phyloP scores from a whole-genome alignment of 148 eudicot genomes.

The Vaccinium vitisidaea region DNA sequence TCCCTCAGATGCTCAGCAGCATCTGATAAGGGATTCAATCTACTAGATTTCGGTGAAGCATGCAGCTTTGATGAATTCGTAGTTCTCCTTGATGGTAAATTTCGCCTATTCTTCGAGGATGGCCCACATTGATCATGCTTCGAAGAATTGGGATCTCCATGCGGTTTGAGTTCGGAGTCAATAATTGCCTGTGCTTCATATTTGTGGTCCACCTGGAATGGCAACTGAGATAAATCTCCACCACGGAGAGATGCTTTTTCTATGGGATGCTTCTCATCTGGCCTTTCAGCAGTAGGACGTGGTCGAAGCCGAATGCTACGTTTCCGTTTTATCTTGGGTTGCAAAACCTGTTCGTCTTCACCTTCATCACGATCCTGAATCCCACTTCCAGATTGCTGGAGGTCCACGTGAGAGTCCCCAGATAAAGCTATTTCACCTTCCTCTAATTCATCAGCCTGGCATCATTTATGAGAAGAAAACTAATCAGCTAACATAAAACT shows the following conservation, averaged over 20 bases:
- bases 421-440: slow-evolving; percentile 90
- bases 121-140: slow-evolving; percentile 53
- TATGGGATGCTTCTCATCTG: slow-evolving; percentile 51
- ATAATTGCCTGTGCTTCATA: slow-evolving; percentile 40
- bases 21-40: slow-evolving; percentile 45
- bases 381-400: slow-evolving; percentile 96
- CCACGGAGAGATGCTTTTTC: slow-evolving; percentile 56
- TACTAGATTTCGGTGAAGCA: slow-evolving; percentile 46
- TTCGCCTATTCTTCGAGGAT: slow-evolving; percentile 49
- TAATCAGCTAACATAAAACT: slow-evolving; percentile 13
- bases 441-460: slow-evolving; percentile 80
- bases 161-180: slow-evolving; percentile 49
- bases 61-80: slow-evolving; percentile 55
- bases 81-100: slow-evolving; percentile 52
- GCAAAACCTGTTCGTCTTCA: slow-evolving; percentile 90
- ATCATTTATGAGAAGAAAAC: slow-evolving; percentile 23
- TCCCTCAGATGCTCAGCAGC: slow-evolving; percentile 51
- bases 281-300: slow-evolving; percentile 44
- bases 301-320: slow-evolving; percentile 85
- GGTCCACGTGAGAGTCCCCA: slow-evolving; percentile 83
- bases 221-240: slow-evolving; percentile 62
- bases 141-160: slow-evolving; percentile 37
- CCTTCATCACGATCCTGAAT: slow-evolving; percentile 91
- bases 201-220: slow-evolving; percentile 51
- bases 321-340: slow-evolving; percentile 88